Evolutionary conservation across 345 rosid species (phyloP).

Genomic region (Clausena lansium): DNA sequence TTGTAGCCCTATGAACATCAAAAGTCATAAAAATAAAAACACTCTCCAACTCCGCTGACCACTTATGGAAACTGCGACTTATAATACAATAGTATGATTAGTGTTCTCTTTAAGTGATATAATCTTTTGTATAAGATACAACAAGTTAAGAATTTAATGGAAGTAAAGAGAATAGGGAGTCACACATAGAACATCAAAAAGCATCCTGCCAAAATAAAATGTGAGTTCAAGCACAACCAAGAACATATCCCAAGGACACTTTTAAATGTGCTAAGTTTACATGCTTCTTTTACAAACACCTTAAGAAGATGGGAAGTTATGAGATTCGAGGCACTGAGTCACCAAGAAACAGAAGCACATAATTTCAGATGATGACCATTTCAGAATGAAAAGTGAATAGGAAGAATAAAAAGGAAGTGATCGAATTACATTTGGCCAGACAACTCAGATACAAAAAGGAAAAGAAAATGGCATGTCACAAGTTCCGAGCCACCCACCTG

Average conservation of each 20-base stretch:
- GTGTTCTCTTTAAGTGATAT: background rate
- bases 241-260: background rate
- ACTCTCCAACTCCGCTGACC: background rate
- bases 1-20: background rate
- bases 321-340: background rate
- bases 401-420: background rate
- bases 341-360: background rate
- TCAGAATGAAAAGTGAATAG: background rate
- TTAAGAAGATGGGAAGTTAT: background rate
- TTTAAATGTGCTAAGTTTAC: background rate
- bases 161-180: background rate
- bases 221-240: background rate
- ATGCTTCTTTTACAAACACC: background rate
- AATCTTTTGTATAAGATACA: background rate
- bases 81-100: background rate
- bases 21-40: background rate
- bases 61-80: background rate
- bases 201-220: background rate
- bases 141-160: background rate
- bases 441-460: background rate
- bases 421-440: background rate
- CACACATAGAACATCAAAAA: background rate
- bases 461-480: conserved; percentile 1
- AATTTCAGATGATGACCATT: background rate
- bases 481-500: conserved; percentile 49